Evolutionary conservation across 306 rosid species (phyloP), one percentile per base, ranked within the genome.

Genomic region (Malus orientalis): DNA sequence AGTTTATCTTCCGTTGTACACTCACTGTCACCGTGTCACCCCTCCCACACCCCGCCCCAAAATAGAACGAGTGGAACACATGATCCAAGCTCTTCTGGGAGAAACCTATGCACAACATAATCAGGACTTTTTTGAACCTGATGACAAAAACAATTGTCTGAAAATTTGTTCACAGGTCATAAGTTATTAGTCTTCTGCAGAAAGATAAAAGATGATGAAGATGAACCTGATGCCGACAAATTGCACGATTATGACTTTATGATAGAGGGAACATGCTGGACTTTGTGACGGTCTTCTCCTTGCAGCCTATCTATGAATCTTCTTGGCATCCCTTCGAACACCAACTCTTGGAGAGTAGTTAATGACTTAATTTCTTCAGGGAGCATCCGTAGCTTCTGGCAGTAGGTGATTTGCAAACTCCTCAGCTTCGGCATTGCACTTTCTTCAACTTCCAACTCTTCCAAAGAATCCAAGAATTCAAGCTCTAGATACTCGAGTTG

Each of bases 201-300:
- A 36, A 36, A 36, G 40, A 6, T 36, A 36, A 36, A 36, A 36
- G 40, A 36, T 6, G 40, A 36, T 0, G 40, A 36, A 36, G 9
- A 36, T 36, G 40, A 36, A 36, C 40, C 67, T 62, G 67, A 2
- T 62, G 40, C 0, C 4, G 29, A 19, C 38, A 62, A 62, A 62
- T 40, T 40, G 27, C 29, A 12, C 11, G 19, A 29, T 62, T 62
- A 62, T 12, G n/a, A 29, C 38, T 62, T 72, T 55, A 33, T n/a
- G 54, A 72, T 72, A 55, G 76, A 72, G 3, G 65, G 66, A 36
- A 72, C 76, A 33, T 72, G 76, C 76, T 72, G 65, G 65, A 72
- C 66, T 72, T 72, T 72, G 76, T 55, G 40, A 55, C 6, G 14
- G 44, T 72, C 76, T 72, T 32, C 66, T 19, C 76, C 76, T 55